Percentiles rank a stretch among this genome's conserved stretches.
Conservation (phyloP, 176 grass and related monocot genomes). For the Musa schizocarpa region DNA sequence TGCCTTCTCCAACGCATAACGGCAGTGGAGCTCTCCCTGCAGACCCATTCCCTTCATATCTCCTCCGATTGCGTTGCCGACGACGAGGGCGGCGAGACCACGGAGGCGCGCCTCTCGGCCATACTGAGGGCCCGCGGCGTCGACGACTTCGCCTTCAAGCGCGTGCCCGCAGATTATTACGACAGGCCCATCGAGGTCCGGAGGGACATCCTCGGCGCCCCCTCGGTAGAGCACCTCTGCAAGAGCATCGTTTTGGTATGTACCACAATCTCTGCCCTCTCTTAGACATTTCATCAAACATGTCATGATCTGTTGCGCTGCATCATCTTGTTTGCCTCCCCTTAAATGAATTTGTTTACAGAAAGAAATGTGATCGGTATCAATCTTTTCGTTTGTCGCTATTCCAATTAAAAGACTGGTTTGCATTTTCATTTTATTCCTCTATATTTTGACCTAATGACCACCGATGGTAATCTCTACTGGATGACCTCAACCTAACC, state of each 20-base stretch:
- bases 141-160: conserved; percentile 60
- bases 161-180: conserved; percentile 72
- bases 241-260: conserved; percentile 92
- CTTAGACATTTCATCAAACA: conserved; percentile 37
- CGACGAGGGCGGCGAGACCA: conserved; percentile 6
- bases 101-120: conserved; percentile 43
- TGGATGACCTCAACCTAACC: background rate
- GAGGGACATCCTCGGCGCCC: conserved; percentile 41
- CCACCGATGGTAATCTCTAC: background rate
- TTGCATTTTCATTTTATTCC: background rate
- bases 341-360: background rate
- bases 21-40: conserved; percentile 39
- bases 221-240: conserved; percentile 70
- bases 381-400: too few relatives aligned
- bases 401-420: too few relatives aligned
- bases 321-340: background rate
- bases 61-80: background rate
- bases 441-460: too few relatives aligned
- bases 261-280: background rate
- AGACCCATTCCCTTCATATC: conserved; percentile 22
- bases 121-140: conserved; percentile 41
- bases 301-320: background rate
- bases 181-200: conserved; percentile 52
- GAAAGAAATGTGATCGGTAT: too few relatives aligned
- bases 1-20: conserved; percentile 51